phyloP scores from a whole-genome alignment of 352 stramenopile species.

The Phytophthora chlamydospora region DNA sequence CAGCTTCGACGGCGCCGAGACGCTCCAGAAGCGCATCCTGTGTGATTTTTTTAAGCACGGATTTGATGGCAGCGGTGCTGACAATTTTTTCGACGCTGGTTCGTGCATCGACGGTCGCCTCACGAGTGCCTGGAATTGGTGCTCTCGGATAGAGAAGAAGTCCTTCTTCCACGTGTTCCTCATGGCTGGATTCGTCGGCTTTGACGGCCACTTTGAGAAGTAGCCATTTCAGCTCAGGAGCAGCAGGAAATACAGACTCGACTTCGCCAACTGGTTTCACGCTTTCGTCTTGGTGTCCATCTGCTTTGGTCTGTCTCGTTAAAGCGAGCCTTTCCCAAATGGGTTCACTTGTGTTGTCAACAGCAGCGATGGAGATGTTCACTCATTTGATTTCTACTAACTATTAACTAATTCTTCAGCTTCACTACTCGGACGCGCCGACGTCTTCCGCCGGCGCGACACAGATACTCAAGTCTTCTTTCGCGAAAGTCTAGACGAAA shows the following conservation, averaged over 20 bases:
- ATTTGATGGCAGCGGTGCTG: constrained; percentile 92
- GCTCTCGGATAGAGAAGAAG: constrained; percentile 91
- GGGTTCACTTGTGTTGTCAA: constrained; percentile 9
- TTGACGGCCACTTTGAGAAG: constrained; percentile 93
- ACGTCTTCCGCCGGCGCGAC: constrained; percentile 1
- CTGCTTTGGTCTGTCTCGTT: constrained; percentile 11
- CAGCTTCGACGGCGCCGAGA: constrained; percentile 66
- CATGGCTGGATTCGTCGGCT: constrained; percentile 92
- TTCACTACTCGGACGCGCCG: constrained; percentile 20
- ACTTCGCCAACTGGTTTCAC: constrained; percentile 19
- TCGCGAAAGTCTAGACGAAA: constrained; percentile 15
- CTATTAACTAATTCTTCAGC: constrained; percentile 32
- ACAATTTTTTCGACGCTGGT: constrained; percentile 84
- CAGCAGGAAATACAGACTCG: constrained; percentile 32
- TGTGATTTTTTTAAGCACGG: constrained; percentile 94
- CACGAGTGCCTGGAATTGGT: constrained; percentile 95
- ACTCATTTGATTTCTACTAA: constrained; percentile 39
- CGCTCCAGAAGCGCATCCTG: constrained; percentile 86
- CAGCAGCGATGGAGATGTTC: constrained; percentile 5
- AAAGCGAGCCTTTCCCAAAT: constrained; percentile 7
- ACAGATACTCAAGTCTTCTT: constrained; percentile 17
- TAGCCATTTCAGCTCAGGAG: constrained; percentile 30
- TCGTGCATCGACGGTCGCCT: constrained; percentile 93
- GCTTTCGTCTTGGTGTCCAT: constrained; percentile 13
- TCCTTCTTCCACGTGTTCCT: constrained; percentile 92